Evolutionary conservation across 768 basidiomycete genomes (phyloP).

Genomic region (Tulasnella sp.): DNA sequence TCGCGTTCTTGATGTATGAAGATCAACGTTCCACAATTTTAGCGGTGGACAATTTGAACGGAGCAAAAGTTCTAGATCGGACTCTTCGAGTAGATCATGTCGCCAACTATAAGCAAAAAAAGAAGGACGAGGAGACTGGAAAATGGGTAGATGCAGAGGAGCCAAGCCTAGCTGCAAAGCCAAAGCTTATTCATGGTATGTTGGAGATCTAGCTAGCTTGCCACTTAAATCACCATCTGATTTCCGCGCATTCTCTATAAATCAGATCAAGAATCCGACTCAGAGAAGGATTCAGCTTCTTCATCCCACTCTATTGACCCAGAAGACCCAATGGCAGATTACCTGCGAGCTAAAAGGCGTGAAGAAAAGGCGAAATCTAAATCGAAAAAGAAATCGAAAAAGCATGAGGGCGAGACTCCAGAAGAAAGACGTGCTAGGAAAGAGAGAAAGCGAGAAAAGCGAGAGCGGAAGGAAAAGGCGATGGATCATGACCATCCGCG

Average conservation of each 20-base stretch:
- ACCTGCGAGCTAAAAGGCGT: slow-evolving; percentile 58
- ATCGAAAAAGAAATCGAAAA: slow-evolving; percentile 45
- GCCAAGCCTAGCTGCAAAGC: slow-evolving; percentile 78
- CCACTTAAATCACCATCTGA: neutral
- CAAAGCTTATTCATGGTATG: slow-evolving; percentile 52
- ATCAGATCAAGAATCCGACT: slow-evolving; percentile 7
- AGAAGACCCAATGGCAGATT: slow-evolving; percentile 97
- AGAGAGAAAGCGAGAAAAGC: slow-evolving; percentile 47
- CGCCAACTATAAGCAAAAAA: slow-evolving; percentile 82
- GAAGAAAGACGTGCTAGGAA: slow-evolving; percentile 67
- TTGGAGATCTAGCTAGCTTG: slow-evolving; percentile 11
- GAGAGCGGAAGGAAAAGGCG: slow-evolving; percentile 2
- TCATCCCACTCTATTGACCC: slow-evolving; percentile 71
- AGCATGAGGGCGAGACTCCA: slow-evolving; percentile 45
- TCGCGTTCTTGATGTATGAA: slow-evolving; percentile 97
- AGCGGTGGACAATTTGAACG: slow-evolving; percentile 97
- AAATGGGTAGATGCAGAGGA: slow-evolving; percentile 77
- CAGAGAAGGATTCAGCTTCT: slow-evolving; percentile 48
- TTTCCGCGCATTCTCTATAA: neutral
- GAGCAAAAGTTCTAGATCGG: slow-evolving; percentile 72
- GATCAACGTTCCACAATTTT: slow-evolving; percentile 92
- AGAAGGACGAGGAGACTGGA: slow-evolving; percentile 60
- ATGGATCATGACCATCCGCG: too few relatives aligned
- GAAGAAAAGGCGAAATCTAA: slow-evolving; percentile 46
- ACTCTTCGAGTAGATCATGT: slow-evolving; percentile 88